Conservation (phyloP, 2,329 filamentous ascomycete genomes). For the Aspergillus aculeatinus region DNA sequence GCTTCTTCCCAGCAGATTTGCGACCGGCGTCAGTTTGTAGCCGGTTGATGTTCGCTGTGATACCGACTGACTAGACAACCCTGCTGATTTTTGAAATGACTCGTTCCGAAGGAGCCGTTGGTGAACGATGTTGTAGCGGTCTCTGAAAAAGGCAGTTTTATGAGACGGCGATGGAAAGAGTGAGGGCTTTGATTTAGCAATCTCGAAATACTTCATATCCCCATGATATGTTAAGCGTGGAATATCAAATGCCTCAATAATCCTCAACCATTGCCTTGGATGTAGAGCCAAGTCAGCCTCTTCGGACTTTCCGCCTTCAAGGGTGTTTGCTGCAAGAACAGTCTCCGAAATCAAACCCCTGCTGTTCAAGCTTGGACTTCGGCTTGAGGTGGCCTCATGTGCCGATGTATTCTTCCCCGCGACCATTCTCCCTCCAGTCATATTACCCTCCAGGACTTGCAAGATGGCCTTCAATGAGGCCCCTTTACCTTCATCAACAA, state of each 20-base stretch:
- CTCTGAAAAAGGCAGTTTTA: constrained; percentile 82
- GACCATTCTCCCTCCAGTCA: constrained; percentile 70
- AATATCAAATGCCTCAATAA: constrained; percentile 81
- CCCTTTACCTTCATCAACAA: constrained; percentile 78
- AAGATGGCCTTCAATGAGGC: constrained; percentile 72
- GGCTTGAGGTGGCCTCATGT: constrained; percentile 21
- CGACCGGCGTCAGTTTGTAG: constrained; percentile 86
- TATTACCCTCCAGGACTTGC: constrained; percentile 78
- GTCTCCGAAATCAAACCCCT: constrained; percentile 47
- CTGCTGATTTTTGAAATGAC: constrained; percentile 82
- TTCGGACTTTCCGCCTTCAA: constrained; percentile 52
- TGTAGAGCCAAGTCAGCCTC: constrained; percentile 65
- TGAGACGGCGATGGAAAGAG: constrained; percentile 74
- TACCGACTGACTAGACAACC: constrained; percentile 56
- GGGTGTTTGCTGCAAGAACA: constrained; percentile 29
- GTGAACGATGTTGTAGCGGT: constrained; percentile 88
- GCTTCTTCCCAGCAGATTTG: constrained; percentile 72
- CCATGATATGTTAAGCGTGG: constrained; percentile 56
- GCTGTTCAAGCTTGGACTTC: constrained; percentile 50
- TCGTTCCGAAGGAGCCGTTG: constrained; percentile 91
- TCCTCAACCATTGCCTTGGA: constrained; percentile 77
- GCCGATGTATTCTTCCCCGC: constrained; percentile 48
- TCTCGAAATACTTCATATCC: constrained; percentile 86
- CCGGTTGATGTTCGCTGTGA: constrained; percentile 60
- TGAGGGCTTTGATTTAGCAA: constrained; percentile 63